Evolutionary conservation across 2,329 filamentous ascomycete species (phyloP), one percentile per base, ranked within the genome.

Genomic region (Hypomyces perniciosus): DNA sequence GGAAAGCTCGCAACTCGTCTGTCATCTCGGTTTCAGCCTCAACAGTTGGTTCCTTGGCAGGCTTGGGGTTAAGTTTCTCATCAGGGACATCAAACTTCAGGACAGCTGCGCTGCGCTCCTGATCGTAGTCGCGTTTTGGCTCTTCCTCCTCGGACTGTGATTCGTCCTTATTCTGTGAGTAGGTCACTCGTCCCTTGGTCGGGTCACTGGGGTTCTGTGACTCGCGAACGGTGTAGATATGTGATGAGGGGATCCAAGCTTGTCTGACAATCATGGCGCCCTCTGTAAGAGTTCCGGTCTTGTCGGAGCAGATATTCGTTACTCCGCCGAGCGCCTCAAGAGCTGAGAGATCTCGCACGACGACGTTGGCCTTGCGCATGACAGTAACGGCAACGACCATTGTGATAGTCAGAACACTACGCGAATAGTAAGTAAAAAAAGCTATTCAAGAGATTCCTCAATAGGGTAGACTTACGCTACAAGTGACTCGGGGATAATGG

Each of bases 301-400:
- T 87, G 68, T 87, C 84, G 27, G 83, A 86, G 66, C 84, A 88
- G 59, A 88, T 85, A 61, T 86, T 83, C 51, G 83, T 87, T 27
- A 88, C 83, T 40, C 81, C 84, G 9, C 85, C 85, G 2, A 88
- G 75, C 9, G 84, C 83, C 59, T 88, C 85, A 0, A 88, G 74
- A 0, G 83, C 81, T 4, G 81, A 81, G 40, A 88, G 72, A 59
- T 86, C 83, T 56, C 81, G 75, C 29, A 85, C 79, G 48, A 85
- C 79, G 39, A 85, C 81, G 54, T 85, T 79, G 34, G 79, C 73
- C 62, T 82, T 80, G 53, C 80, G 75, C 81, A 84, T 84, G 37
- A 80, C 77, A 43, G 80, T 83, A 8, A 80, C 79, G 10, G 80
- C 81, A 33, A 83, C 80, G 27, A 83, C 80, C 73, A 87, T 85